Percentiles rank a stretch among this genome's conserved stretches.
These are phyloP conservation scores for Phytophthora tentaculata DNA, from an alignment of 352 stramenopile genomes.

Conservation along the genomic window DNA sequence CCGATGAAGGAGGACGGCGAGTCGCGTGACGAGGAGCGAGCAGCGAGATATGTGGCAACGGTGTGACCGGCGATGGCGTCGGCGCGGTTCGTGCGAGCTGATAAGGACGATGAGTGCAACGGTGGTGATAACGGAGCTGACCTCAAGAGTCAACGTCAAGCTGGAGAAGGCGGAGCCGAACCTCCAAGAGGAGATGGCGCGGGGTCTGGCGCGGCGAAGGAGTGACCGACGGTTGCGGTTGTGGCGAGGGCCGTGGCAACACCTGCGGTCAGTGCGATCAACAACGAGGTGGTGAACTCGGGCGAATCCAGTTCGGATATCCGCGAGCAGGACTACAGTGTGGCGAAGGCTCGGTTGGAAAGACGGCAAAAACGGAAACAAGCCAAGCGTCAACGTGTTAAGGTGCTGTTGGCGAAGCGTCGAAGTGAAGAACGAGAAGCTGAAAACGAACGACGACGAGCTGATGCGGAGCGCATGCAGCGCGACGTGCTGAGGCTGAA, in stretches of 20 bases:
- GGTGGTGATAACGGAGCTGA: neutral
- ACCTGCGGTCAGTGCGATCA: neutral
- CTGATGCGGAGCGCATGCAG: too few relatives aligned
- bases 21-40: neutral
- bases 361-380: too few relatives aligned
- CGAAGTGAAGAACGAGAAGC: too few relatives aligned
- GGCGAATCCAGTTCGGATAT: too few relatives aligned
- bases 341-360: too few relatives aligned
- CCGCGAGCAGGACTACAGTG: too few relatives aligned
- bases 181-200: neutral
- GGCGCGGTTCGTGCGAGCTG: neutral
- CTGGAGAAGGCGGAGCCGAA: neutral
- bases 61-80: conserved; percentile 6
- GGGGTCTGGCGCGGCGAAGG: neutral
- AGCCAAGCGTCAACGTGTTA: too few relatives aligned
- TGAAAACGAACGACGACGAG: too few relatives aligned
- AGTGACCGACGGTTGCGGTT: neutral
- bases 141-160: neutral
- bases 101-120: neutral
- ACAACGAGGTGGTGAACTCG: neutral
- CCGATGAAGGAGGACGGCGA: neutral
- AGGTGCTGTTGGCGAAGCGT: too few relatives aligned
- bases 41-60: neutral
- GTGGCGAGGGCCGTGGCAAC: neutral
- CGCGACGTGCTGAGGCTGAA: neutral